These are phyloP conservation scores for Dictyostelium purpureum DNA, from an alignment of 78 protist genomes.

Conservation along the genomic window DNA sequence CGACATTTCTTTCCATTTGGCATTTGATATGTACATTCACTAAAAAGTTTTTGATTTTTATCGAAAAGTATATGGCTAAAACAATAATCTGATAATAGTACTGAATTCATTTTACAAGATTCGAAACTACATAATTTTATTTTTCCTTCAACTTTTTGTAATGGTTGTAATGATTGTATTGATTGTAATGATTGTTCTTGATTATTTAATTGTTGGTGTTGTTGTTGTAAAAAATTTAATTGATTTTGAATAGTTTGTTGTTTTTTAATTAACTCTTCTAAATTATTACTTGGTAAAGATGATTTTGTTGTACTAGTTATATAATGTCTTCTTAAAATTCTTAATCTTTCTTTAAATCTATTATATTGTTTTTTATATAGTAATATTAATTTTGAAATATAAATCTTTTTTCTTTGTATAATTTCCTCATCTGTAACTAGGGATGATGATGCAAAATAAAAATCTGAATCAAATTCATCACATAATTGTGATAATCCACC, in stretches of 20 bases:
- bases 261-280: background rate
- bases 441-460: conserved; percentile 15
- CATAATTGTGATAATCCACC: background rate
- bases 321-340: conserved; percentile 67
- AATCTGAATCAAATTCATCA: conserved; percentile 45
- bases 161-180: background rate
- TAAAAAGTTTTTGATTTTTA: conserved; percentile 41
- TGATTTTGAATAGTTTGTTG: background rate
- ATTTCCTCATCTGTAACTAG: conserved; percentile 30
- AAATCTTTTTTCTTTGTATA: conserved; percentile 44
- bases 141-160: background rate
- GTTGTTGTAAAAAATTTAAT: background rate
- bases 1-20: conserved; percentile 2
- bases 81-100: conserved; percentile 51
- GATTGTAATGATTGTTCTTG: background rate
- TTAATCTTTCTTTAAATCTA: conserved; percentile 57
- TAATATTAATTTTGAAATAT: conserved; percentile 34
- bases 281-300: background rate
- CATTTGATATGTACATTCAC: conserved; percentile 32
- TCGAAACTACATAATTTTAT: background rate
- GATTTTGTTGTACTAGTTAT: background rate
- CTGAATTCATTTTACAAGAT: conserved; percentile 5
- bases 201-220: background rate
- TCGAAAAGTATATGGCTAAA: conserved; percentile 50
- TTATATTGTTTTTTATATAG: conserved; percentile 53